Evolutionary conservation across 495 filamentous ascomycete species (phyloP), one percentile per base, ranked within the genome.

Genomic region (Xylaria sp.): DNA sequence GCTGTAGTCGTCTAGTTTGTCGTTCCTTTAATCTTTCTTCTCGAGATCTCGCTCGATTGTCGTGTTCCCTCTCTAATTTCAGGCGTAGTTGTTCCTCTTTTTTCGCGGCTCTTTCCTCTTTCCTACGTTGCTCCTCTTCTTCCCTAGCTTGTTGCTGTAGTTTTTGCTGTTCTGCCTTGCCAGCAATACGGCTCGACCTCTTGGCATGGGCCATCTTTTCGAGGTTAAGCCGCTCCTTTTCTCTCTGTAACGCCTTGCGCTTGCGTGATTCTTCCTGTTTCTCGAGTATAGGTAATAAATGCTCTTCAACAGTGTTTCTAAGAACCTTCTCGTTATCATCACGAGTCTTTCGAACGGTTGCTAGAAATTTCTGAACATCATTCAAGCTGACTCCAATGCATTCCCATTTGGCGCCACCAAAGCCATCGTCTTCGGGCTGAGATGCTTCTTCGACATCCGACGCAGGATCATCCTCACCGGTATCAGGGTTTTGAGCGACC

Each of bases 121-220:
- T 82, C 57, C 89, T 87, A 63, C 85, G 87, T 81, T 90, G 96
- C 21, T 87, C 88, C 69, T 93, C 90, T 33, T 91, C 92, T 73
- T 94, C 92, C 5, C 81, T 84, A 50, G 86, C 85, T 67, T 92
- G 91, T 67, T 93, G 91, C 31, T 93, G 90, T 66, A 89, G 80
- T 72, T 90, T 90, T 71, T 93, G 93, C 66, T 89, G 92, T 78
- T 97, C 92, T 35, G 88, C 81, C 80, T 94, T 97, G 65, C 87
- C 86, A 43, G 93, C 93, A 61, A 98, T 86, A 61, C 96, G 90
- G 72, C 93, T 95, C 0, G 96, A 98, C 68, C 96, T 85, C 82
- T 99, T 99, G 0, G 96, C 95, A 50, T 91, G 91, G n/a, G 93
- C 94, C 72, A 98, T 84, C 74, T 95, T 92, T 77, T 95, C 89